Evolutionary conservation across 495 filamentous ascomycete species (phyloP), one percentile per base, ranked within the genome.

Genomic region (Aspergillus nanangensis): DNA sequence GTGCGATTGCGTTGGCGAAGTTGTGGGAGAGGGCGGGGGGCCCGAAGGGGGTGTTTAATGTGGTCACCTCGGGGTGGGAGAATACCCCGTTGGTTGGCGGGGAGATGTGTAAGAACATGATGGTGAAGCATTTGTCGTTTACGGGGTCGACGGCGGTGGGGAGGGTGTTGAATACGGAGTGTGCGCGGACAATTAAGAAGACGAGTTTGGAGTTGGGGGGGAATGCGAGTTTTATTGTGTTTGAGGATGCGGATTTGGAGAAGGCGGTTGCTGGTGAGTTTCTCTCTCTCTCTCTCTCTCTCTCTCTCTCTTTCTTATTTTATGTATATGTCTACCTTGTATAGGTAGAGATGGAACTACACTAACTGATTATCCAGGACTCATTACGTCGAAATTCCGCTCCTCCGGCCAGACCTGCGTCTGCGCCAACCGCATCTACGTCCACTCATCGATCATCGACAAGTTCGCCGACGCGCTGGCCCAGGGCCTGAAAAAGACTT

Each of bases 91-190:
- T 38, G 15, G 31, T 51, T 40, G 48, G 49, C 20, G 36, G 45
- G 15, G 45, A 47, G 15, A 49, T 48, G 25, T 51, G 46, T 39
- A 44, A 15, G 20, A 34, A 33, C 36, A 25, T 9, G 23, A 25
- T 41, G 18, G 33, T 60, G 86, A 87, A 53, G 52, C 87, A 38
- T 50, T 31, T 50, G 21, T 44, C 40, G 25, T 58, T 51, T 38
- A 56, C 53, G n/a, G 53, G 48, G 17, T 56, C 52, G 14, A 54
- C 46, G n/a, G 38, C 37, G 19, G 49, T 53, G 13, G 46, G 41
- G 1, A 48, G 47, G 23, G 35, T 50, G n/a, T 33, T 55, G 11
- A 53, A 51, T 27, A 38, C 37, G 51, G 82, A 86, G 60, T 69
- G 51, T 29, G 45, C 42, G 15, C 38, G 34, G 33, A 35, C 24